phyloP scores from a whole-genome alignment of 108 stramenopile genomes.

The Cyclotella cryptica region DNA sequence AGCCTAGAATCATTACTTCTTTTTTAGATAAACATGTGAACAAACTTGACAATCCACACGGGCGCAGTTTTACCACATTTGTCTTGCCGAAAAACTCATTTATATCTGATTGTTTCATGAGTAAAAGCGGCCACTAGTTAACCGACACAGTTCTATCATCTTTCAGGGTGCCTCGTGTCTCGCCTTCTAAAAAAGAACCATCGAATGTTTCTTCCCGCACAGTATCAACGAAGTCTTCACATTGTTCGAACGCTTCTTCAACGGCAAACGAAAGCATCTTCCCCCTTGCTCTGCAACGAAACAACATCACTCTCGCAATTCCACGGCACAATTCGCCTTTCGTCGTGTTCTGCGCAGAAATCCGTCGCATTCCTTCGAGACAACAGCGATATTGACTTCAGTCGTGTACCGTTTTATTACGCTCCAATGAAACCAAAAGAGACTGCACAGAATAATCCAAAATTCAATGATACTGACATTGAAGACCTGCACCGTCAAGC shows the following conservation, averaged over 20 bases:
- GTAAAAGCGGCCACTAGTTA: neutral
- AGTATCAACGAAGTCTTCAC: neutral
- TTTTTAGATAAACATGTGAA: no score
- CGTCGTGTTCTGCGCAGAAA: neutral
- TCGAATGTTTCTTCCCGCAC: neutral
- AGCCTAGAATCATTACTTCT: no score
- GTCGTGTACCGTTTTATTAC: neutral
- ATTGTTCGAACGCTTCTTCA: constrained; percentile 1
- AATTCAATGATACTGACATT: constrained; percentile 56
- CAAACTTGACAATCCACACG: no score
- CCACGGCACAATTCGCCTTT: neutral
- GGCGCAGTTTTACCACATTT: no score
- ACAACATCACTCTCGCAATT: neutral
- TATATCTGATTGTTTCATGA: no score
- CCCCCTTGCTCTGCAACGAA: neutral
- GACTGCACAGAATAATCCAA: neutral
- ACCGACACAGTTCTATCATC: neutral
- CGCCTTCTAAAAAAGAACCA: neutral
- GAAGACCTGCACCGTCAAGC: constrained; percentile 78
- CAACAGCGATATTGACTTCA: neutral
- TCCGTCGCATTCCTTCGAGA: neutral
- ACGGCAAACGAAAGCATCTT: neutral
- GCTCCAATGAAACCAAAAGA: neutral
- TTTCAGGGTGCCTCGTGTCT: neutral
- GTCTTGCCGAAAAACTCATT: neutral